Percentiles rank a stretch among this genome's conserved stretches.
These are phyloP conservation scores for Rhinocladiella mackenziei DNA, from an alignment of 2,329 filamentous ascomycete genomes.

Conservation along the genomic window DNA sequence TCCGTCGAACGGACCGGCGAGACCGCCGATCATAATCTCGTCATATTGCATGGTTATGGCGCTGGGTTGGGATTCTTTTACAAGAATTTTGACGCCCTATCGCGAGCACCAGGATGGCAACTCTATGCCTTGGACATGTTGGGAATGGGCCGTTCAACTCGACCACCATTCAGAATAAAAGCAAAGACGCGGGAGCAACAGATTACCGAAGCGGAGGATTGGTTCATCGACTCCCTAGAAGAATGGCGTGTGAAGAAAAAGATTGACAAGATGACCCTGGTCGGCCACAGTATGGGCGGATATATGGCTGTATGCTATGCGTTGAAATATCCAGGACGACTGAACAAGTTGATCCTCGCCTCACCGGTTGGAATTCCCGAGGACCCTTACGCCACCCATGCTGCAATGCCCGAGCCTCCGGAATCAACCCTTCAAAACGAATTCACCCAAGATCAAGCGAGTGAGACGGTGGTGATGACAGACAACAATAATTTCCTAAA, in stretches of 20 bases:
- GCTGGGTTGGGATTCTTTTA: constrained; percentile 97
- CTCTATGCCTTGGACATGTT: constrained; percentile 92
- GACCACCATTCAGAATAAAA: constrained; percentile 78
- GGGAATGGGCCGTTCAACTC: constrained; percentile 84
- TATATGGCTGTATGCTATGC: constrained; percentile 95
- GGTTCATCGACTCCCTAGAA: constrained; percentile 93
- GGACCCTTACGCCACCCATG: constrained; percentile 81
- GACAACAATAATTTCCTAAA: constrained; percentile 56
- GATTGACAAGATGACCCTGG: constrained; percentile 86
- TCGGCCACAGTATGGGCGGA: constrained; percentile 89
- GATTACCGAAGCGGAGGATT: constrained; percentile 84
- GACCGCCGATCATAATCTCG: constrained; percentile 74
- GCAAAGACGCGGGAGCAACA: constrained; percentile 76
- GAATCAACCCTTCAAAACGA: constrained; percentile 72
- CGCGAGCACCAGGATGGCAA: constrained; percentile 74
- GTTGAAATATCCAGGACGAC: constrained; percentile 86
- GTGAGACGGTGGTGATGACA: constrained; percentile 35
- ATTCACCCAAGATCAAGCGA: constrained; percentile 69
- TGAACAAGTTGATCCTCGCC: constrained; percentile 94
- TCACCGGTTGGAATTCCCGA: constrained; percentile 93
- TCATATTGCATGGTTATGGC: constrained; percentile 96
- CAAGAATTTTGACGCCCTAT: constrained; percentile 90
- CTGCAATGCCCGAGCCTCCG: constrained; percentile 71
- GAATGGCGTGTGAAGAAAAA: constrained; percentile 89
- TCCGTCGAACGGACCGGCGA: constrained; percentile 81